A percentile compares a stretch with the other conserved stretches of the same genome.
phyloP scores from a whole-genome alignment of 1,284 basidiomycete genomes.

The Phylloboletellus chloephorus region DNA sequence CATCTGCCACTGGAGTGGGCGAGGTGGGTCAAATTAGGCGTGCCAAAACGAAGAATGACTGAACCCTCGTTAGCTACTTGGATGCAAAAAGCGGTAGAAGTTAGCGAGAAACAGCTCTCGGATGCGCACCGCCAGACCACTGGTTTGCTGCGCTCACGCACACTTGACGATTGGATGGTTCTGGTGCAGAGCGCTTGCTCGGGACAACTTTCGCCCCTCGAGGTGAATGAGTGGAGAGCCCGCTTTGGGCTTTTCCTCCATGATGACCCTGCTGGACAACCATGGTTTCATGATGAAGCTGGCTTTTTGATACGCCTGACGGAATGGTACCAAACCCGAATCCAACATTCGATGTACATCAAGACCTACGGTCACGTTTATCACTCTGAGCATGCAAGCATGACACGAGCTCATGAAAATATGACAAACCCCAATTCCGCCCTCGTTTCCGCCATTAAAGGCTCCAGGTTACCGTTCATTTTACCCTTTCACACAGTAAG shows the following conservation, averaged over 20 bases:
- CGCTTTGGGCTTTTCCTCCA: slow-evolving; percentile 37
- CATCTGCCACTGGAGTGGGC: slow-evolving; percentile 53
- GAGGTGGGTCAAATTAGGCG: slow-evolving; percentile 28
- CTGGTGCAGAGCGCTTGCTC: slow-evolving; percentile 34
- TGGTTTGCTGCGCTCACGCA: slow-evolving; percentile 35
- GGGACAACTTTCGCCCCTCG: slow-evolving; percentile 25
- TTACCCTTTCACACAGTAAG: slow-evolving; percentile 55
- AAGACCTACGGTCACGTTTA: slow-evolving; percentile 35
- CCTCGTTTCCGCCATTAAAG: slow-evolving; percentile 32
- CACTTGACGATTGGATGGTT: slow-evolving; percentile 43
- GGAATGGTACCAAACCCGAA: slow-evolving; percentile 44
- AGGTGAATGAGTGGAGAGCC: slow-evolving; percentile 36
- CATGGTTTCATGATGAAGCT: slow-evolving; percentile 40
- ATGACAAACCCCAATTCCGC: slow-evolving; percentile 29
- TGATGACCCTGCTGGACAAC: slow-evolving; percentile 24
- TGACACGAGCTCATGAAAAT: slow-evolving; percentile 11
- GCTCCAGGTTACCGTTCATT: slow-evolving; percentile 46
- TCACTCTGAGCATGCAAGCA: slow-evolving; percentile 14
- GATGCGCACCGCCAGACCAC: slow-evolving; percentile 38
- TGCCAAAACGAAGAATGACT: slow-evolving; percentile 17
- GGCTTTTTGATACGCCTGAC: slow-evolving; percentile 51
- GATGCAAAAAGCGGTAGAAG: slow-evolving; percentile 44
- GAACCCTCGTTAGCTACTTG: slow-evolving; percentile 33
- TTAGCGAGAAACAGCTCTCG: slow-evolving; percentile 45
- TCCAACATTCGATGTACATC: slow-evolving; percentile 51